Conservation (phyloP, 176 grass and related monocot species). For the Oryza brachyantha region DNA sequence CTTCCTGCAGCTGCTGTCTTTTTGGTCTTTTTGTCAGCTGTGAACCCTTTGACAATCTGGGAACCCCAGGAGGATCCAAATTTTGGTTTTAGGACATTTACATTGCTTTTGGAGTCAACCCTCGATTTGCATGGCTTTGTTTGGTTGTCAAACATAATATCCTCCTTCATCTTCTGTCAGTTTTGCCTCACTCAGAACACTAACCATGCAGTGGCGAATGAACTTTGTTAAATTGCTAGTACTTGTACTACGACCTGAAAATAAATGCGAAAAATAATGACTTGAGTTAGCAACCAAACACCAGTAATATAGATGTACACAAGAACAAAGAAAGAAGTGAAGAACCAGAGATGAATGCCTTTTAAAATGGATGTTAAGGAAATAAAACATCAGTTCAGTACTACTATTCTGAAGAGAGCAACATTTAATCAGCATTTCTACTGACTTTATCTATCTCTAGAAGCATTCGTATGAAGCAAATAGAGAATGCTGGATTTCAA, state of each 20-base stretch:
- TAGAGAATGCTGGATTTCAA: background rate
- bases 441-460: background rate
- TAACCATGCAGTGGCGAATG: constrained; percentile 25
- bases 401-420: background rate
- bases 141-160: constrained; percentile 91
- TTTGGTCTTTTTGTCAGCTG: constrained; percentile 88
- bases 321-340: background rate
- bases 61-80: constrained; percentile 95
- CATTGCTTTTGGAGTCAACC: constrained; percentile 55
- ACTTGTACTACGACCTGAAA: constrained; percentile 27
- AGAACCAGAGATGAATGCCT: background rate
- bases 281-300: background rate
- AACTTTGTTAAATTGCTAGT: background rate
- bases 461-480: constrained; percentile 8
- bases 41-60: constrained; percentile 93
- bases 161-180: constrained; percentile 71
- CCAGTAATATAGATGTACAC: background rate
- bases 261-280: background rate
- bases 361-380: background rate
- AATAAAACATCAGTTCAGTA: background rate
- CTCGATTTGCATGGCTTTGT: constrained; percentile 82
- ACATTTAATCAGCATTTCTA: background rate
- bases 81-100: constrained; percentile 64
- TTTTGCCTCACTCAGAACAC: background rate
- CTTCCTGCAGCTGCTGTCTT: constrained; percentile 45